Base-by-base conservation (phyloP, 345 rosid species). In the Eutrema yunnanense region DNA sequence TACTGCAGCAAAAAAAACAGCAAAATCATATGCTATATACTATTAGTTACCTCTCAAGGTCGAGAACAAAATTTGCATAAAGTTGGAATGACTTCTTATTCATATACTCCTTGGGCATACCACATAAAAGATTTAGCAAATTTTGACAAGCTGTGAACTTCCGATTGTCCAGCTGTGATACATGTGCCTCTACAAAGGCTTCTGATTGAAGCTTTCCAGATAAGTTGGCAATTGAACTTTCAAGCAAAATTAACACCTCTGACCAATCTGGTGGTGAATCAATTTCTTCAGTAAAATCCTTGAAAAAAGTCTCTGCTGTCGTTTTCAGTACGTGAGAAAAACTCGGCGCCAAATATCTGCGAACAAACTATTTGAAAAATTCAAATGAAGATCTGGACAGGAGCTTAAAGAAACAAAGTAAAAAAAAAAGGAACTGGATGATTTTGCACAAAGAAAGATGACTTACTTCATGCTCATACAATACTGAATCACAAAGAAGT, bases 391-490 rank as follows among this genome's bases (percentile, higher is more conserved):
- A 60, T 42, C 33, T 55, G 8, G 65, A 56, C 34, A 34, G 36
- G 75, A 57, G 10, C 47, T 54, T 33, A 40, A 57, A 53, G 51
- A 67, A 12, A 50, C 33, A 36, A 22, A 72, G 29, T n/a, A 44
- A 49, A 69, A 33, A 69, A 33, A 51, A 40, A 37, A 37, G 46
- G 37, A 52, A 33, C 4, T 38, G 58, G 57, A 48, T n/a, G 13
- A 51, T 65, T 9, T 51, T 43, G 12, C 46, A 57, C 46, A 42
- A 33, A 33, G 54, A n/a, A 50, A 50, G 62, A 67, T 67, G 55
- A 67, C 90, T 82, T 84, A 92, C 97, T 78, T 82, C 85, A 63
- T 88, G 85, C 67, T 90, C 99, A 72, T 88, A 87, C 22, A 92
- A 71, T 65, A 58, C 70, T 40, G 92, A 81, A 76, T 92, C 85